Evolutionary conservation across 1,284 basidiomycete genomes (phyloP), one percentile per base, ranked within the genome.

Genomic region (Pseudozyma sp.): DNA sequence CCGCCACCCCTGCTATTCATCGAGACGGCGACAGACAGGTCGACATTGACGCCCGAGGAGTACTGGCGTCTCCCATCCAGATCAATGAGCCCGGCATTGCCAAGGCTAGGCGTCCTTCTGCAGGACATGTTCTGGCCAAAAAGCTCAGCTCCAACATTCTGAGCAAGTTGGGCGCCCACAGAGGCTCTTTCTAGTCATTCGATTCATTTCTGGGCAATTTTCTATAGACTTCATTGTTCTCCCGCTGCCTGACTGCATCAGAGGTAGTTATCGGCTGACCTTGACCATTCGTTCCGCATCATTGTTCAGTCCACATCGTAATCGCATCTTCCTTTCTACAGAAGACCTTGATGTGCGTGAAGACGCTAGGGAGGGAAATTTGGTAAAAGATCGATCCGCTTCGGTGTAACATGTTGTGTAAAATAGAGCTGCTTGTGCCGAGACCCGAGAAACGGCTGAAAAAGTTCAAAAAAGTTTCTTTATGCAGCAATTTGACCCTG

Each of bases 81-180:
- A n/a, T 40, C 45, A 18, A 7, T 5, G 35, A 38, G 50, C 36
- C 39, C 1, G 40, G 21, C 12, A n/a, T 11, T n/a, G 16, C 25
- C 31, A 63, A 63, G 53, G 10, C 39, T 9, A 59, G 66, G 13
- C 51, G 65, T 9, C 61, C 70, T 10, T 69, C 66, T 1, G 62
- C 71, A 1, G 71, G 66, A 1, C 66, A 74, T 3, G 34, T 59
- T 14, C 42, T 69, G 44, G 52, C 54, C 45, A 74, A 74, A 62
- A 74, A 54, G 36, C 48, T 69, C 55, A 65, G 68, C 59, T 74
- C 66, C 36, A 69, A 59, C 59, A 52, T 68, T 14, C 61, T 69
- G 8, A 52, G 43, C 59, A 74, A 74, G 39, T 36, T 73, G 36
- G 52, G 61, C 13, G 52, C 61, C 5, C 65, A 73, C 21, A 52